Evolutionary conservation across 345 rosid genomes (phyloP), one percentile per base, ranked within the genome.

Genomic region (Ceriops decandra): DNA sequence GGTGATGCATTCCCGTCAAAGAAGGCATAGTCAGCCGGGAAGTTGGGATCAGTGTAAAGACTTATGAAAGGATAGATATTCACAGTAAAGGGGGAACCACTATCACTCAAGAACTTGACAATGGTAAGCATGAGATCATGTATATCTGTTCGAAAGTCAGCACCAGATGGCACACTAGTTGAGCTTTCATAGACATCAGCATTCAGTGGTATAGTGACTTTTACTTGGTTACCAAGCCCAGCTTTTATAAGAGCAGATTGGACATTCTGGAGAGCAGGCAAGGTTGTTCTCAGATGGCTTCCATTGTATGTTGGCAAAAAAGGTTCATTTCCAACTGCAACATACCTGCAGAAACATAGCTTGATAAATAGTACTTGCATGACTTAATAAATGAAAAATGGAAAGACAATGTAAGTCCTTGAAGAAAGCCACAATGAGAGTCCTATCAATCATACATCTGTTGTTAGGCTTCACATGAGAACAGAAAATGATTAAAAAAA

Each of bases 21-120:
- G 86, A 90, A 92, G 6, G 99, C 97, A 58, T 81, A 95, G 11
- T 92, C 93, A 8, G 78, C 53, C 0, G 96, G 97, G 82, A 93
- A 93, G 71, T 88, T 58, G 3, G 97, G 75, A 67, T 90, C 93
- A 0, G 86, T 78, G 31, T 93, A 73, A 33, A 93, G 92, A 77
- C 97, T 90, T 58, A 93, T 92, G 74, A 90, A 93, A 8, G 97
- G 98, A 73, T 93, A 92, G 59, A 95, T 95, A 83, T 95, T 95
- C 78, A 95, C 77, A 2, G 89, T 86, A 56, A 92, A 74, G 1
- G 90, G 86, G 20, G 83, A 84, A 7, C 74, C 77, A 10, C 77
- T 88, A 71, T 92, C 83, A 6, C 72, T 80, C 0, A 88, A 82
- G 79, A 90, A 95, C 72, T 83, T 78, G 60, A 87, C 69, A 27